Conservation (phyloP, 805 yeast species). For the Yamadazyma nakazawae region DNA sequence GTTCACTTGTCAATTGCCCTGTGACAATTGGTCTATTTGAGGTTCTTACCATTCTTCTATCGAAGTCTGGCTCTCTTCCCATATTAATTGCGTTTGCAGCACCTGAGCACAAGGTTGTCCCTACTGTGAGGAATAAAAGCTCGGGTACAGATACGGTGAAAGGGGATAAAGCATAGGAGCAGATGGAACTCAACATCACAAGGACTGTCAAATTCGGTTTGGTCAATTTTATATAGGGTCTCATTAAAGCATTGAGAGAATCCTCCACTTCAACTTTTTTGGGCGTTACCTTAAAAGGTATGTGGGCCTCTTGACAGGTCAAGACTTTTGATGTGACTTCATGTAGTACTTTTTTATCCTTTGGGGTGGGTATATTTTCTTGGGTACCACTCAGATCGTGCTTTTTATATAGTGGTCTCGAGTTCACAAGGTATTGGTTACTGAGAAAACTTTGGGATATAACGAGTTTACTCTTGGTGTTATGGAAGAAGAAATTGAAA, state of each 20-base stretch:
- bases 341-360: constrained; percentile 21
- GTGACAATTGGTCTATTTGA: constrained; percentile 86
- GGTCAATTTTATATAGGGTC: constrained; percentile 75
- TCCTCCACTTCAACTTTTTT: constrained; percentile 20
- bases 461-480: constrained; percentile 27
- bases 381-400: background rate
- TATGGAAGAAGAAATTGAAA: constrained; percentile 37
- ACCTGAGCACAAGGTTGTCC: constrained; percentile 85
- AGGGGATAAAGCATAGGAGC: constrained; percentile 92
- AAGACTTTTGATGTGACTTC: constrained; percentile 44
- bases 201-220: constrained; percentile 86
- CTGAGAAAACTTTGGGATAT: constrained; percentile 33
- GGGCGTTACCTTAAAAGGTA: constrained; percentile 59
- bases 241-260: constrained; percentile 37
- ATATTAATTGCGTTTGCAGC: constrained; percentile 96
- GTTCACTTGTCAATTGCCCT: constrained; percentile 68
- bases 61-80: constrained; percentile 94
- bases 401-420: constrained; percentile 5
- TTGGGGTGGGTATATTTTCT: background rate
- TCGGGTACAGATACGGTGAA: constrained; percentile 69
- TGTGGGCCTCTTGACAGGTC: constrained; percentile 44
- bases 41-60: constrained; percentile 83
- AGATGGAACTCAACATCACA: constrained; percentile 87
- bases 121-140: constrained; percentile 69
- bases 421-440: constrained; percentile 23